Conservation (phyloP, 169 alveolate species). For the Eimeria maxima region DNA sequence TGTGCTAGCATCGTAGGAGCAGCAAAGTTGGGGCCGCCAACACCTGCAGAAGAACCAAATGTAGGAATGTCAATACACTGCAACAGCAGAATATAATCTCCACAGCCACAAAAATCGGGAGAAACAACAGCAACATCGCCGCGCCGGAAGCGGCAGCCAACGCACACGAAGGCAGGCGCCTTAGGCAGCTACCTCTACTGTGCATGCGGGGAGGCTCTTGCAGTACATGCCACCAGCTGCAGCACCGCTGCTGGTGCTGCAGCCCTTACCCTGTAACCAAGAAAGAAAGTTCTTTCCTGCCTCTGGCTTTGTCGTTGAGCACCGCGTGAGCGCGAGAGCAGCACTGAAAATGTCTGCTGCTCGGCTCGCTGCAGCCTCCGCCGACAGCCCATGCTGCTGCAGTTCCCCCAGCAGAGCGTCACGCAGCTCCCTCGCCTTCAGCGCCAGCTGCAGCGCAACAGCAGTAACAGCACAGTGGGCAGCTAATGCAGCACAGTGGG, state of each 20-base stretch:
- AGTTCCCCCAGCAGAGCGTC: slow-evolving; percentile 37
- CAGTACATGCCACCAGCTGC: background rate
- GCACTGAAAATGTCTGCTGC: slow-evolving; percentile 48
- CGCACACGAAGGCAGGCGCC: background rate
- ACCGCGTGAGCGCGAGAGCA: slow-evolving; percentile 15
- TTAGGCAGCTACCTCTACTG: no score
- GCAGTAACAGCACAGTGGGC: background rate
- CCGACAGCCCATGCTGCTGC: slow-evolving; percentile 46
- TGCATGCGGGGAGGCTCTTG: background rate
- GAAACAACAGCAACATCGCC: background rate
- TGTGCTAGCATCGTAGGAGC: slow-evolving; percentile 84
- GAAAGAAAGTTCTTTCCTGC: slow-evolving; percentile 29
- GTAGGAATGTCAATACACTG: no score
- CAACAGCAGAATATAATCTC: no score
- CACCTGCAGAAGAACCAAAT: slow-evolving; percentile 51
- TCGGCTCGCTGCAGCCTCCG: slow-evolving; percentile 43
- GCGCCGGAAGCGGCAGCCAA: background rate
- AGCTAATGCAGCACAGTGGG: background rate
- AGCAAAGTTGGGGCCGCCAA: slow-evolving; percentile 82
- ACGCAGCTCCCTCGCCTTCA: slow-evolving; percentile 48
- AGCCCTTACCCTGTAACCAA: slow-evolving; percentile 39
- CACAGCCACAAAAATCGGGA: no score
- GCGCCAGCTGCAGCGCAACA: slow-evolving; percentile 39
- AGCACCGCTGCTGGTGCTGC: background rate
- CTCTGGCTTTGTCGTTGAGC: background rate